A percentile compares a stretch with the other conserved stretches of the same genome.
Conservation (phyloP, 2,329 filamentous ascomycete genomes). For the Boeremia exigua region DNA sequence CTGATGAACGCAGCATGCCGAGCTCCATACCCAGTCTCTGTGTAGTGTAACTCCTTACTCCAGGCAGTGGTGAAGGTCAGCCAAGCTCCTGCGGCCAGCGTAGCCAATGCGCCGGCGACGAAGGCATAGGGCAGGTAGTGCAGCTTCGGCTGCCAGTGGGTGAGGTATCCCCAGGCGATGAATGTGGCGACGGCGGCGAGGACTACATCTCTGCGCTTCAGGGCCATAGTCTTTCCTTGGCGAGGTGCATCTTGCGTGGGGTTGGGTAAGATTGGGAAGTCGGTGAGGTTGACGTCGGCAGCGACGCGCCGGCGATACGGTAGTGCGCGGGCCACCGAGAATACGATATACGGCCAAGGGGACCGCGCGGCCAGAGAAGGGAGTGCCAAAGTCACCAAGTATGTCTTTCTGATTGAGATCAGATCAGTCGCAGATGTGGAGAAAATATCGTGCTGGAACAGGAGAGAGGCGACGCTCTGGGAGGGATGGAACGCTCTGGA, state of each 20-base stretch:
- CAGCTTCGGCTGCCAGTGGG: conserved; percentile 81
- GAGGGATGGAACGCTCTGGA: too few species aligned
- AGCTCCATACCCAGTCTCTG: conserved; percentile 49
- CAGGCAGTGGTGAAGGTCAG: conserved; percentile 67
- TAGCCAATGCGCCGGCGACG: conserved; percentile 67
- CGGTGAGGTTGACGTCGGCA: conserved; percentile 19
- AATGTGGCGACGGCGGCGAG: conserved; percentile 73
- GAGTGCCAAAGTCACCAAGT: background rate
- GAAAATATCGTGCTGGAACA: too few species aligned
- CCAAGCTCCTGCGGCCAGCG: conserved; percentile 62
- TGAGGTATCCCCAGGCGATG: conserved; percentile 85
- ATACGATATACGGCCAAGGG: conserved; percentile 4
- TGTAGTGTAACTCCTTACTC: conserved; percentile 49
- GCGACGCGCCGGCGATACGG: conserved; percentile 2
- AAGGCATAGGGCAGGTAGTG: conserved; percentile 89
- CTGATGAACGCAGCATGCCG: conserved; percentile 64
- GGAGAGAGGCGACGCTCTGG: too few species aligned
- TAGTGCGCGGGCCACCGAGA: background rate
- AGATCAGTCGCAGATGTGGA: too few species aligned
- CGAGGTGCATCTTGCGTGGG: conserved; percentile 44
- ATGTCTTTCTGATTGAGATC: background rate
- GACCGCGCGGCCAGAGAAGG: background rate
- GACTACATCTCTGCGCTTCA: conserved; percentile 71
- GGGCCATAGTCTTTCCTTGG: conserved; percentile 67
- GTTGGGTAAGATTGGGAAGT: conserved; percentile 4